Base-by-base conservation (phyloP, 108 stramenopile species). In the Cyclostephanos tholiformis region DNA sequence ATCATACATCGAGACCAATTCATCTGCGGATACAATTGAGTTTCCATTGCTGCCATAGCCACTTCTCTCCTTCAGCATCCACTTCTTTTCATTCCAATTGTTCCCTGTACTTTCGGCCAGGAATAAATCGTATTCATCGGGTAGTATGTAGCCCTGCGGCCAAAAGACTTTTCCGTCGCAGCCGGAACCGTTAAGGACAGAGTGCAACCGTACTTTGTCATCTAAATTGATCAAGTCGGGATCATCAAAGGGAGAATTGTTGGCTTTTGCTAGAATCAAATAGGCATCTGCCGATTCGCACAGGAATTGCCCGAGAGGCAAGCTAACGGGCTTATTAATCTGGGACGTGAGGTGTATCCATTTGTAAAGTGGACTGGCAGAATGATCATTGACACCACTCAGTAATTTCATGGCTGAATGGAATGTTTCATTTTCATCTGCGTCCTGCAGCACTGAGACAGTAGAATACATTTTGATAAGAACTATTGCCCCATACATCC, bases 1-100 rank as follows among this genome's bases (percentile, higher is more conserved):
- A 26, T 56, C 49, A 26, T 64, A 23, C 57, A 59, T 70, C 12
- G 44, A 38, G 13, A 52, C 16, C 6, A 79, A 65, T 63, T 87
- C 85, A 12, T 64, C 25, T 10, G 60, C n/a, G 16, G 75, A 61
- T 27, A 83, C 65, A 46, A 92, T 72, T 9, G 36, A 57, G 74
- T 92, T 92, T n/a, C 91, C 91, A 69, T 92, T 86, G 0, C 85
- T 87, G 0, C 89, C 91, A 74, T 92, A 92, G 26, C 91, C 89
- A n/a, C 88, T 63, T 32, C 88, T 58, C n/a, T 76, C 69, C 71
- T 92, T 92, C 30, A 80, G 63, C 13, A 92, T 87, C 83, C 86
- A 92, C 39, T 71, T 57, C 43, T 50, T 30, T 8, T 25, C 29
- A 6, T 44, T 19, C 19, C 29, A 38, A 59, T 58, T 48, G 29